These are phyloP conservation scores for Pestalotiopsis fici DNA, from an alignment of 2,329 filamentous ascomycete species.

Conservation along the genomic window DNA sequence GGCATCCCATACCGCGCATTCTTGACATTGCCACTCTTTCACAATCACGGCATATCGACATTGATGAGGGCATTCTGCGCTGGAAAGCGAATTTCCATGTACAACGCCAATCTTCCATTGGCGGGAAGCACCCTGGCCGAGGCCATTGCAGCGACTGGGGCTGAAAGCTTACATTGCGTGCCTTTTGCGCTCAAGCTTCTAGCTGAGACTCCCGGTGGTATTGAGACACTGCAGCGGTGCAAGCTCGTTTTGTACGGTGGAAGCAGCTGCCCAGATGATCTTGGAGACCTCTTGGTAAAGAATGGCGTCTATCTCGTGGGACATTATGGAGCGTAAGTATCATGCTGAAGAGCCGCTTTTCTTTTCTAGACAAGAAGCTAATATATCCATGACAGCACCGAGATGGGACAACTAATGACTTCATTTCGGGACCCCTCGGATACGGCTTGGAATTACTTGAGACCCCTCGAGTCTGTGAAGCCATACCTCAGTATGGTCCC, in stretches of 20 bases:
- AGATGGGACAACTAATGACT: constrained; percentile 42
- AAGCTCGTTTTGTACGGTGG: constrained; percentile 40
- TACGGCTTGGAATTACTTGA: constrained; percentile 42
- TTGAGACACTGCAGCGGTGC: constrained; percentile 35
- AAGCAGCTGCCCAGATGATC: constrained; percentile 40
- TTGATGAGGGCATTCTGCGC: constrained; percentile 44
- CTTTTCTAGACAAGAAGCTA: constrained; percentile 10
- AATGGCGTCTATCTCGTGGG: constrained; percentile 36
- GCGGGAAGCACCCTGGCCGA: constrained; percentile 35
- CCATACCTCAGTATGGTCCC: constrained; percentile 36
- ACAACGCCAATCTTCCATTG: constrained; percentile 38
- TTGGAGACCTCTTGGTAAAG: constrained; percentile 37
- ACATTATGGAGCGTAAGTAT: constrained; percentile 39
- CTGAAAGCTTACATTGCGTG: constrained; percentile 40
- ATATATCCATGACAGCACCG: constrained; percentile 31
- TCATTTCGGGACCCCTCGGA: constrained; percentile 38
- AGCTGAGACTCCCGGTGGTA: constrained; percentile 33
- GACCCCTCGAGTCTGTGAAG: constrained; percentile 35
- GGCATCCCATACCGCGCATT: constrained; percentile 31
- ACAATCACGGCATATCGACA: constrained; percentile 41
- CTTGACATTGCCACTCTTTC: constrained; percentile 44
- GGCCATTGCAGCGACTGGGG: constrained; percentile 34
- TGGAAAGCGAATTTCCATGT: constrained; percentile 40
- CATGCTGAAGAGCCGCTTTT: neutral
- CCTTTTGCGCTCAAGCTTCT: constrained; percentile 41